A percentile compares a stretch with the other conserved stretches of the same genome.
Evolutionary conservation across 2,329 filamentous ascomycete species (phyloP).

Genomic region (Botrytis paeoniae): DNA sequence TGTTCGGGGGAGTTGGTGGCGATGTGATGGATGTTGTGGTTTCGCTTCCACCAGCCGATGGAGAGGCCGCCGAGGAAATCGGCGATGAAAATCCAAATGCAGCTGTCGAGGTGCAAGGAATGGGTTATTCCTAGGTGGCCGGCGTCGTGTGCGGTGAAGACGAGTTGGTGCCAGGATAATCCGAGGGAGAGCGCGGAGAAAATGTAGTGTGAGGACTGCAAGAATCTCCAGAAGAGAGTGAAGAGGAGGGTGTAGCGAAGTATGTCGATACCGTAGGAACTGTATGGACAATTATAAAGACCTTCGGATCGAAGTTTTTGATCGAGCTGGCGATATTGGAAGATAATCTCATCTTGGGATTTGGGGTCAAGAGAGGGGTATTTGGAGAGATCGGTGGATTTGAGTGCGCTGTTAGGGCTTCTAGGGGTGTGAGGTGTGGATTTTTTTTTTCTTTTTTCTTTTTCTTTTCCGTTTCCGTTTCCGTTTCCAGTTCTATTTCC

Average conservation of each 20-base stretch:
- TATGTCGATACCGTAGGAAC: conserved; percentile 71
- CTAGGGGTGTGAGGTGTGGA: conserved; percentile 61
- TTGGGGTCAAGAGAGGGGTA: conserved; percentile 74
- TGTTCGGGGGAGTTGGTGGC: conserved; percentile 94
- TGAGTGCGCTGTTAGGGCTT: conserved; percentile 69
- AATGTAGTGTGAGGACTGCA: conserved; percentile 63
- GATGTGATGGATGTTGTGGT: conserved; percentile 94
- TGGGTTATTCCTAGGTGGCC: conserved; percentile 98
- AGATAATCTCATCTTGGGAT: conserved; percentile 72
- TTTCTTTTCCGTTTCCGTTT: too few species aligned
- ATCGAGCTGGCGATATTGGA: conserved; percentile 76
- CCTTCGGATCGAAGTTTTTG: conserved; percentile 68
- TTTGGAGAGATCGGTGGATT: conserved; percentile 68
- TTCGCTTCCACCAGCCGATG: conserved; percentile 94
- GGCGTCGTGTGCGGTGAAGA: conserved; percentile 91
- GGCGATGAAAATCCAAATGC: conserved; percentile 85
- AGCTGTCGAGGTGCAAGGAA: conserved; percentile 74
- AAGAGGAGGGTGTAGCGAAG: conserved; percentile 70
- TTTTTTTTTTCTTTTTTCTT: conserved; percentile 39
- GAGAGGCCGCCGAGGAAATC: conserved; percentile 88
- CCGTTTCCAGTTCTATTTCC: conserved; percentile 30
- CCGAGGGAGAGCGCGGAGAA: conserved; percentile 74
- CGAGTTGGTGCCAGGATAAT: conserved; percentile 87
- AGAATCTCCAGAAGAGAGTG: conserved; percentile 55
- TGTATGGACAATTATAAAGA: conserved; percentile 81